These are phyloP conservation scores for Seiridium unicorne DNA, from an alignment of 2,329 filamentous ascomycete genomes.

Conservation along the genomic window DNA sequence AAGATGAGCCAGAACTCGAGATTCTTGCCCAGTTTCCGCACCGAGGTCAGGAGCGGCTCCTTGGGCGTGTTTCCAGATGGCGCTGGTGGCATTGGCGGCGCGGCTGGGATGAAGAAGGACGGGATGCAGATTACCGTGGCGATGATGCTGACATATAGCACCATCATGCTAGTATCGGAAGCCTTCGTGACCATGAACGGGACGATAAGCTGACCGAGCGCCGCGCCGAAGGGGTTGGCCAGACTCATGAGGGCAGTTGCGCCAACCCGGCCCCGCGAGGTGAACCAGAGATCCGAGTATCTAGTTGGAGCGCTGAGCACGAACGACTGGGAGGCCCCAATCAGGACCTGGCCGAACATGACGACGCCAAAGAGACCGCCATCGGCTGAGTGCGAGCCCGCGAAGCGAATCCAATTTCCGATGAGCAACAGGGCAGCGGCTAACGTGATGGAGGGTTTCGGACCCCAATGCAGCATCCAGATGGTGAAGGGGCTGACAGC, in stretches of 20 bases:
- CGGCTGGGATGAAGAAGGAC: conserved; percentile 75
- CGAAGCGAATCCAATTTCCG: conserved; percentile 92
- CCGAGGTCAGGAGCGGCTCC: conserved; percentile 47
- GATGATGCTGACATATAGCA: conserved; percentile 64
- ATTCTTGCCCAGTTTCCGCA: conserved; percentile 54
- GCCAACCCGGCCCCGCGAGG: conserved; percentile 75
- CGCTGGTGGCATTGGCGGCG: conserved; percentile 75
- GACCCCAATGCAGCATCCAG: conserved; percentile 75
- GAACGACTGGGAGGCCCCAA: conserved; percentile 88
- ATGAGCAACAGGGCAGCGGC: conserved; percentile 71
- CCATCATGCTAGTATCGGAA: conserved; percentile 71
- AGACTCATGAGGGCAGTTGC: conserved; percentile 84
- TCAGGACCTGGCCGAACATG: conserved; percentile 90
- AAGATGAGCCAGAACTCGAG: conserved; percentile 79
- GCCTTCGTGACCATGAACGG: conserved; percentile 69
- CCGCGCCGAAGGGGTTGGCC: conserved; percentile 87
- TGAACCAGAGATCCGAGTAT: conserved; percentile 96
- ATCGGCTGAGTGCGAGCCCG: conserved; percentile 53
- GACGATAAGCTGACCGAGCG: conserved; percentile 82
- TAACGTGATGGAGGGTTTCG: conserved; percentile 72
- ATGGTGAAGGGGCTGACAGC: conserved; percentile 70
- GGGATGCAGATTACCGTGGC: conserved; percentile 62
- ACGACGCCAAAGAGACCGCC: conserved; percentile 70
- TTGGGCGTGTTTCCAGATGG: conserved; percentile 63
- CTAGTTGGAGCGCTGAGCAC: conserved; percentile 84